Conservation (phyloP, 73 alveolate genomes). For the Paramecium caudatum region DNA sequence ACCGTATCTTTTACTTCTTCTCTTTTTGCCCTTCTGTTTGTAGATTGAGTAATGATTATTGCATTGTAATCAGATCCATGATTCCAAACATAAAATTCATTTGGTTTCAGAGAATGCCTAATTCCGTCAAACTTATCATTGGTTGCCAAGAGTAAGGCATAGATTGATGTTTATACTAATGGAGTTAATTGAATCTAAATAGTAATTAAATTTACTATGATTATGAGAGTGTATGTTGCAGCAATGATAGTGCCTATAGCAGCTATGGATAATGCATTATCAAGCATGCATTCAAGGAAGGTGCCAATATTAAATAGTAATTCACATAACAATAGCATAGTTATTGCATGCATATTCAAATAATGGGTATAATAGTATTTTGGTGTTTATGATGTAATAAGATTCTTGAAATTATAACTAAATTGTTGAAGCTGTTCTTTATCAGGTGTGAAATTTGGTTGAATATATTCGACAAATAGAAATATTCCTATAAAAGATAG, state of each 20-base stretch:
- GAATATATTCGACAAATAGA: conserved; percentile 24
- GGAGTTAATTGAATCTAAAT: conserved; percentile 10
- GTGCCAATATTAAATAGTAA: conserved; percentile 34
- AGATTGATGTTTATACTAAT: background rate
- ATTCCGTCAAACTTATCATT: background rate
- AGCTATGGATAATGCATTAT: background rate
- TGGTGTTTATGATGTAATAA: background rate
- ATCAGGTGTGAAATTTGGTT: conserved; percentile 15
- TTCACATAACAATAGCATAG: conserved; percentile 19
- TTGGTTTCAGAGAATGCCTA: conserved; percentile 1
- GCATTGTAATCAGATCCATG: conserved; percentile 25
- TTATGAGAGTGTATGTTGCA: background rate
- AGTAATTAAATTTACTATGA: background rate
- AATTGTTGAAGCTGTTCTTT: conserved; percentile 6
- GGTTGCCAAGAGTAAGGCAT: conserved; percentile 34
- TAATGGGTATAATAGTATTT: conserved; percentile 12
- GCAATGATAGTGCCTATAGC: conserved; percentile 53
- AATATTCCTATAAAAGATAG: background rate
- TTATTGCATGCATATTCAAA: conserved; percentile 36
- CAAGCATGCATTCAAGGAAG: conserved; percentile 57
- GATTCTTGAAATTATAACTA: background rate
- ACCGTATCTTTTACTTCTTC: conserved; percentile 5
- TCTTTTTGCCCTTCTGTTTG: conserved; percentile 4
- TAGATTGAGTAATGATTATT: background rate
- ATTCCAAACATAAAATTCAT: background rate